Evolutionary conservation across 352 stramenopile species (phyloP), one percentile per base, ranked within the genome.

Genomic region (Blastocystis hominis): DNA sequence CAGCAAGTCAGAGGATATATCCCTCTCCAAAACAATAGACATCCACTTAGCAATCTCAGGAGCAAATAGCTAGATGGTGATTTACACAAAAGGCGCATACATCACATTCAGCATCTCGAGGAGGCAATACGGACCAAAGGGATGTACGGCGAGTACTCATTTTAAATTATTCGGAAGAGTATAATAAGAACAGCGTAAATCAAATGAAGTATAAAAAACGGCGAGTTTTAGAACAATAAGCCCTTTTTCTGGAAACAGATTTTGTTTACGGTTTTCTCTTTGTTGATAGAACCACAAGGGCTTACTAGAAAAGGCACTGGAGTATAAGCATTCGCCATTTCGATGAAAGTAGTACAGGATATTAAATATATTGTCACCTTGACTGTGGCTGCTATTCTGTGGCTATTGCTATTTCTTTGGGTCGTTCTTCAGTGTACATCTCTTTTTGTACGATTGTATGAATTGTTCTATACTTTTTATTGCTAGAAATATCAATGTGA

Each of bases 1-100:
- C 1, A 84, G 7, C 50, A 84, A 69, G 46, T 84, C 53, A 68
- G 20, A 66, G 7, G 47, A 64, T 1, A 84, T 66, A 17, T 84
- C 72, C 44, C 40, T 38, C 34, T 34, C 72, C n/a, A 84, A 56
- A 42, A 84, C 72, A 34, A 61, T 34, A 30, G 72, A 84, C 20
- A 84, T 84, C 72, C 72, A 84, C 53, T 84, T 84, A 13, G 72
- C 54, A 69, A 84, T 64, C 53, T 84, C 72, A 30, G 53, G 44
- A 24, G 53, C 56, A 66, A 84, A 84, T 42, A 68, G 0, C 72
- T 84, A 69, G 20, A 54, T 30, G 0, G 24, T 54, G 40, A 40
- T 38, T n/a, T 42, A 47, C 2, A n/a, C 20, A 54, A 84, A 53
- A 4, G 50, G 36, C 6, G 3, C 13, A 47, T 55, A 84, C 72